Evolutionary conservation across 805 yeast genomes (phyloP).

Genomic region (Hanseniaspora taiwanica): DNA sequence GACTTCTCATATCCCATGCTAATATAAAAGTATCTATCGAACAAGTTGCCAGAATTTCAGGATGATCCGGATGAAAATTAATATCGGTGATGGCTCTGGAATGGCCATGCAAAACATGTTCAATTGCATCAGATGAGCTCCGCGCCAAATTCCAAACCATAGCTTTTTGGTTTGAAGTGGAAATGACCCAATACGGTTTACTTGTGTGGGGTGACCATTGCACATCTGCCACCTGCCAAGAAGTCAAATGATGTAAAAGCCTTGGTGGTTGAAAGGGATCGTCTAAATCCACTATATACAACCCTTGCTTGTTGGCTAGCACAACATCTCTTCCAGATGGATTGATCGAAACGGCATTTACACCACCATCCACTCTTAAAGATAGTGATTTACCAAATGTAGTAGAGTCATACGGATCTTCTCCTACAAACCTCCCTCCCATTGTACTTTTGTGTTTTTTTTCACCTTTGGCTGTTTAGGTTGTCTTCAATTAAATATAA

Average conservation of each 20-base stretch:
- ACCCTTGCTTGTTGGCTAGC: slow-evolving; percentile 67
- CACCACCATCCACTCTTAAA: slow-evolving; percentile 78
- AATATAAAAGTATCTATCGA: slow-evolving; percentile 80
- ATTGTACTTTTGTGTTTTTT: neutral
- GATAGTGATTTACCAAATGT: slow-evolving; percentile 77
- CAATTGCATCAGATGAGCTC: slow-evolving; percentile 58
- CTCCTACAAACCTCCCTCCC: slow-evolving; percentile 9
- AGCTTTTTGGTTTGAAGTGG: slow-evolving; percentile 92
- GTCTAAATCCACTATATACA: slow-evolving; percentile 82
- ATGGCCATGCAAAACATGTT: slow-evolving; percentile 80
- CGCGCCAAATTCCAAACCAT: slow-evolving; percentile 83
- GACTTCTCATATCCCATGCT: slow-evolving; percentile 84
- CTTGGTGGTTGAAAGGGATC: slow-evolving; percentile 94
- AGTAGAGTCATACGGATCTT: slow-evolving; percentile 29
- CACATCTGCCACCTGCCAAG: slow-evolving; percentile 98
- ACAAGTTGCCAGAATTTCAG: slow-evolving; percentile 83
- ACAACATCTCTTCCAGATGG: slow-evolving; percentile 92
- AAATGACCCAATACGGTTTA: slow-evolving; percentile 82
- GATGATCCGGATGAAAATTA: slow-evolving; percentile 77
- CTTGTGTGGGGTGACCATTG: slow-evolving; percentile 93
- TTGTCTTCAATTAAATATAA: too few species aligned
- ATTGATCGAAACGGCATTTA: slow-evolving; percentile 79
- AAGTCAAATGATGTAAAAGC: slow-evolving; percentile 80
- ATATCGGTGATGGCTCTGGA: slow-evolving; percentile 91
- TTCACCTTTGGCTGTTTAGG: neutral